Conservation (phyloP, 306 rosid genomes). For the apple (Malus domestica) region DNA sequence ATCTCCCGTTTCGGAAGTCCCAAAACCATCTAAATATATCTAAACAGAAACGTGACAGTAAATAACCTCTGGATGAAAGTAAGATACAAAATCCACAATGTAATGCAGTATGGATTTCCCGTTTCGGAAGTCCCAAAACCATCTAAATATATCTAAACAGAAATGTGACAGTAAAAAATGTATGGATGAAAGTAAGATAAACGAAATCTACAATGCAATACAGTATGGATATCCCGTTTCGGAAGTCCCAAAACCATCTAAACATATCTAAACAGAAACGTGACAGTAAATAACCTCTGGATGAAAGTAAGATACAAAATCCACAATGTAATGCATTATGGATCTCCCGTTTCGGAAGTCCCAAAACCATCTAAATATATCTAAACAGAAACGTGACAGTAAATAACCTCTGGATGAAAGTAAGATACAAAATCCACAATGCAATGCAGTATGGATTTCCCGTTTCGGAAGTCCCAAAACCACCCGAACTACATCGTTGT, state of each 20-base stretch:
- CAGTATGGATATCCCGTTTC: neutral
- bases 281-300: neutral
- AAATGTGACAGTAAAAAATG: neutral
- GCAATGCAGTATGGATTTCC: neutral
- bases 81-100: neutral
- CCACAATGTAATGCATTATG: neutral
- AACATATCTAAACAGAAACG: neutral
- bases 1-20: neutral
- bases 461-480: neutral
- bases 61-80: neutral
- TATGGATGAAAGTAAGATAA: neutral
- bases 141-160: neutral
- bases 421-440: neutral
- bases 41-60: neutral
- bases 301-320: neutral
- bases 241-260: neutral
- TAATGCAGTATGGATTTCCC: neutral
- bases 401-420: neutral
- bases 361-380: neutral
- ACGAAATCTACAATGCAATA: neutral
- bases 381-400: neutral
- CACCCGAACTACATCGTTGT: neutral
- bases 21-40: neutral
- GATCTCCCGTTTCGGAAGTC: neutral
- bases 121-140: neutral